phyloP scores from a whole-genome alignment of 768 basidiomycete genomes.

The Tylopilus balloui region DNA sequence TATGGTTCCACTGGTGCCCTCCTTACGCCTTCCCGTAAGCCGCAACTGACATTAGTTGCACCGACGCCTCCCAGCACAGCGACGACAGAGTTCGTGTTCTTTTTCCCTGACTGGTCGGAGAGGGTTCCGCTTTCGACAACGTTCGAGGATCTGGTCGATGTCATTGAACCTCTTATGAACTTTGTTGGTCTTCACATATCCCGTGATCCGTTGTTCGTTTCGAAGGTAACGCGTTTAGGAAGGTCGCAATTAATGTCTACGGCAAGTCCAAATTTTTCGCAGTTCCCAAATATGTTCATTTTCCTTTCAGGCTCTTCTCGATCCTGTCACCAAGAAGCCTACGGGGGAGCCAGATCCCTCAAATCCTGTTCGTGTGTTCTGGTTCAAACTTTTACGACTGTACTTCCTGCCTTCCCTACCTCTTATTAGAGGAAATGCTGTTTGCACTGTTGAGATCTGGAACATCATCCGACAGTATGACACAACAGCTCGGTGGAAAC shows the following conservation, averaged over 20 bases:
- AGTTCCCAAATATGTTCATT: conserved; percentile 4
- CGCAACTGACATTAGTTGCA: conserved; percentile 66
- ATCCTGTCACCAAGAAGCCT: conserved; percentile 60
- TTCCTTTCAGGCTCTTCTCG: conserved; percentile 39
- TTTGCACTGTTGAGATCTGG: conserved; percentile 92
- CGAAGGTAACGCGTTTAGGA: conserved; percentile 77
- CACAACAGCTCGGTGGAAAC: conserved; percentile 74
- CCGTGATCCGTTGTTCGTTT: conserved; percentile 71
- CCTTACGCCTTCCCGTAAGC: conserved; percentile 52
- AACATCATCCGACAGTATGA: conserved; percentile 77
- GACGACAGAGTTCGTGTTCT: conserved; percentile 78
- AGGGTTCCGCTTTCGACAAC: conserved; percentile 60
- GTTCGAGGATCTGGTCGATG: conserved; percentile 65
- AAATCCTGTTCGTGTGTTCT: conserved; percentile 67
- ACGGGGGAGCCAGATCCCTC: conserved; percentile 49
- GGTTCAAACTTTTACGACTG: conserved; percentile 75
- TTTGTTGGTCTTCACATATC: conserved; percentile 80
- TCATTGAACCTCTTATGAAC: conserved; percentile 74
- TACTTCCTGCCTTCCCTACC: conserved; percentile 86
- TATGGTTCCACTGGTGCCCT: conserved; percentile 56
- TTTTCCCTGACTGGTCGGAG: conserved; percentile 81
- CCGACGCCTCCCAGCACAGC: conserved; percentile 79
- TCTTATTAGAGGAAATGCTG: conserved; percentile 79
- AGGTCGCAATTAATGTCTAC: conserved; percentile 56
- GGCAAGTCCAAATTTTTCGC: conserved; percentile 32